Conservation (phyloP, 768 basidiomycete genomes). For the Dentipellis fragilis region DNA sequence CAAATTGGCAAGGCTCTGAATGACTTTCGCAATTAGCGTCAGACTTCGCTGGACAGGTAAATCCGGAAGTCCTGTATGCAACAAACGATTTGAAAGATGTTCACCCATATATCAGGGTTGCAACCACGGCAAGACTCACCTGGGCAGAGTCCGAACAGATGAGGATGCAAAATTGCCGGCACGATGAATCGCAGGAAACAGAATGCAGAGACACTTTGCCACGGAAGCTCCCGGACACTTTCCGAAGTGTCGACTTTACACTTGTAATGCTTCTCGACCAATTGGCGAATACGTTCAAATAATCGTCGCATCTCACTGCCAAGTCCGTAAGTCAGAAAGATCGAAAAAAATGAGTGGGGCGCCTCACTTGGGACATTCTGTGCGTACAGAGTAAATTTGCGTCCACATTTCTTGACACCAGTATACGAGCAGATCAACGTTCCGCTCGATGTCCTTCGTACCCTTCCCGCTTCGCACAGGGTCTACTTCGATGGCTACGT, state of each 20-base stretch:
- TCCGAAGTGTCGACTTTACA: slow-evolving; percentile 28
- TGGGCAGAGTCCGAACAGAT: slow-evolving; percentile 69
- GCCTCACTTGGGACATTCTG: slow-evolving; percentile 67
- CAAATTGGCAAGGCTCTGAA: slow-evolving; percentile 82
- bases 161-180: slow-evolving; percentile 83
- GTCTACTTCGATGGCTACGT: slow-evolving; percentile 76
- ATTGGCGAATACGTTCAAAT: slow-evolving; percentile 57
- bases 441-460: slow-evolving; percentile 52
- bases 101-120: too few species aligned
- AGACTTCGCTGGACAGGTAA: slow-evolving; percentile 66
- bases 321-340: slow-evolving; percentile 6
- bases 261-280: slow-evolving; percentile 61
- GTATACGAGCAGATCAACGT: slow-evolving; percentile 55
- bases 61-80: slow-evolving; percentile 49
- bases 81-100: neutral
- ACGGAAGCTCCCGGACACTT: slow-evolving; percentile 46
- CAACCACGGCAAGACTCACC: slow-evolving; percentile 31
- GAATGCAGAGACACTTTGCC: slow-evolving; percentile 83
- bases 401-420: slow-evolving; percentile 82
- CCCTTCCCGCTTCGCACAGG: slow-evolving; percentile 56
- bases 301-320: slow-evolving; percentile 62
- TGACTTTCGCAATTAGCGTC: slow-evolving; percentile 79
- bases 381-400: slow-evolving; percentile 64
- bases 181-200: slow-evolving; percentile 85
- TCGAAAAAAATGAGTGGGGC: neutral